These are phyloP conservation scores for Colletotrichum navitas DNA, from an alignment of 2,329 filamentous ascomycete species.

Conservation along the genomic window DNA sequence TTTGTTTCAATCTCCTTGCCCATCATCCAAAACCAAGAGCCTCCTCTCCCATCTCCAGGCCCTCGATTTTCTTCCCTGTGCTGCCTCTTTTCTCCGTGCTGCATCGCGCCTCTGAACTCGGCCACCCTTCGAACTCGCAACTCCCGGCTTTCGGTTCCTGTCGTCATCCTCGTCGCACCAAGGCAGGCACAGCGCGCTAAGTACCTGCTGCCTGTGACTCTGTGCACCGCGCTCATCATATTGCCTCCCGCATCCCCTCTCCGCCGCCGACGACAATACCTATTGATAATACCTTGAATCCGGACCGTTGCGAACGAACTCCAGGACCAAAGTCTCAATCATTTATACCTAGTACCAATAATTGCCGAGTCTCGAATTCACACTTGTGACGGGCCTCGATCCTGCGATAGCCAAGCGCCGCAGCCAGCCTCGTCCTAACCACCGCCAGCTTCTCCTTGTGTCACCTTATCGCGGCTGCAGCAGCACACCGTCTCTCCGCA, in stretches of 20 bases:
- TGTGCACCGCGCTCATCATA: constrained; percentile 4
- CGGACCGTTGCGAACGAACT: constrained; percentile 13
- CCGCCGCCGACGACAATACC: neutral
- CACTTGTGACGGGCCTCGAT: constrained; percentile 27
- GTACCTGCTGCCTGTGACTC: neutral
- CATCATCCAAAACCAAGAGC: constrained; percentile 25
- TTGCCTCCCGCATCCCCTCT: neutral
- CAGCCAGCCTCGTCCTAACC: constrained; percentile 12
- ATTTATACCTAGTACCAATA: constrained; percentile 25
- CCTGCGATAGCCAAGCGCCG: constrained; percentile 28
- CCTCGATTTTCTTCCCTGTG: neutral
- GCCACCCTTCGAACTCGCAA: neutral
- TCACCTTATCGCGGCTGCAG: neutral
- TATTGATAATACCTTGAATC: neutral
- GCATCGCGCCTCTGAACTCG: constrained; percentile 4
- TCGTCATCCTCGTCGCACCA: constrained; percentile 25
- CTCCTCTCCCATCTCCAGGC: neutral
- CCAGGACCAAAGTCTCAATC: constrained; percentile 9
- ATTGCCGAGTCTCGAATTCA: constrained; percentile 30
- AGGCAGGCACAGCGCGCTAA: neutral
- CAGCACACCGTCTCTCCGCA: neutral
- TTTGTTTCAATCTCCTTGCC: neutral
- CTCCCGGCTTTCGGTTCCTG: neutral
- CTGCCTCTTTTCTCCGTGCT: neutral
- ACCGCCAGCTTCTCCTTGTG: constrained; percentile 26